Percentiles rank a stretch among this genome's conserved stretches.
Conservation (phyloP, 1,139 yeast species). For the Blastobotrys ciferrii region DNA sequence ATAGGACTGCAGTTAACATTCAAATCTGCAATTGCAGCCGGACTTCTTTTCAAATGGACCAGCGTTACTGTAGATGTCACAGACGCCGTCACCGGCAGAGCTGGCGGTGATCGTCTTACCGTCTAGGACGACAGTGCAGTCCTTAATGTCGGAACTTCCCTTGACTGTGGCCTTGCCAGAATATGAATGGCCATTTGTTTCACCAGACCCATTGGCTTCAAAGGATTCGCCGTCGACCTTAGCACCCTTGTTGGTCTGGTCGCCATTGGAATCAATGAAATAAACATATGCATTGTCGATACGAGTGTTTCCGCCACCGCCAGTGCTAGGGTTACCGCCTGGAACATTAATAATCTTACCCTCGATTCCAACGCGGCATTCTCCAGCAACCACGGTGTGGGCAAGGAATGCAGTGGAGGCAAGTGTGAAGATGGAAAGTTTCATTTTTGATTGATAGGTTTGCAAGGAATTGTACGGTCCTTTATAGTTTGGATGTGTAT, state of each 20-base stretch:
- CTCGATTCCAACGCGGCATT: neutral
- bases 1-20: neutral
- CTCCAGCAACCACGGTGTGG: neutral
- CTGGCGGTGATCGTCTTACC: neutral
- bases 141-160: neutral
- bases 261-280: neutral
- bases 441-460: neutral
- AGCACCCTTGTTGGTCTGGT: neutral
- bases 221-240: neutral
- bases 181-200: neutral
- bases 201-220: neutral
- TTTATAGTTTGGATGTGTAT: too few species aligned
- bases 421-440: neutral
- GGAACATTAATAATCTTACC: neutral
- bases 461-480: too few species aligned
- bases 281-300: neutral
- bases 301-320: neutral
- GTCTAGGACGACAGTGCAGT: neutral
- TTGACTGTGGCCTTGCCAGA: neutral
- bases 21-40: neutral
- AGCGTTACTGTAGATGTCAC: neutral
- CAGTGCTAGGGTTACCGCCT: neutral
- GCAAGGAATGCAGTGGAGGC: neutral
- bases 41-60: neutral
- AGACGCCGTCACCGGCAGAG: neutral